Conservation (phyloP, 2,329 filamentous ascomycete genomes). For the Pseudogymnoascus sp. region DNA sequence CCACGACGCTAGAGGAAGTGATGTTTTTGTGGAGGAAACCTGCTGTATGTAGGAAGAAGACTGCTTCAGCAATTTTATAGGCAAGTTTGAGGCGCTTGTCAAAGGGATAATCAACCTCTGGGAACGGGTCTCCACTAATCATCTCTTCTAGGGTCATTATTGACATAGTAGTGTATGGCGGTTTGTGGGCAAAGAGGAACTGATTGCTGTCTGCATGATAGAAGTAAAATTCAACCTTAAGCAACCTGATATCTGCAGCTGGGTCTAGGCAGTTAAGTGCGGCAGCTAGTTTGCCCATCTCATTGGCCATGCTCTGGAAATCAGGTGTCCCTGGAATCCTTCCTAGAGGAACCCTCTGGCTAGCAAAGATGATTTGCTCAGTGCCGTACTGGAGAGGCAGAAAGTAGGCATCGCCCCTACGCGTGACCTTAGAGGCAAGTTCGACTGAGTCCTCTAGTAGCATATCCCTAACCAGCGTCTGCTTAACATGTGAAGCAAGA, state of each 20-base stretch:
- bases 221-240: constrained; percentile 11
- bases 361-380: not conserved
- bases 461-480: not conserved
- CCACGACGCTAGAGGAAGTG: constrained; percentile 7
- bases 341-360: not conserved
- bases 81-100: constrained; percentile 24
- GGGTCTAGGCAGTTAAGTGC: not conserved
- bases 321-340: not conserved
- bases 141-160: constrained; percentile 5
- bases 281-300: not conserved
- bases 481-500: not conserved
- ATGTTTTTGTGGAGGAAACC: constrained; percentile 34
- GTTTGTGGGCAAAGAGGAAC: constrained; percentile 9
- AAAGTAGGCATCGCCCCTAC: not conserved
- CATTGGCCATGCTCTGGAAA: not conserved
- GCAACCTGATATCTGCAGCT: not conserved
- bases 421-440: constrained; percentile 1
- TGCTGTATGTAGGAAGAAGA: constrained; percentile 27
- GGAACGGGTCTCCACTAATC: constrained; percentile 3
- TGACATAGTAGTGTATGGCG: not conserved
- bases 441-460: not conserved
- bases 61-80: constrained; percentile 26
- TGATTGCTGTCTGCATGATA: not conserved
- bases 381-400: not conserved
- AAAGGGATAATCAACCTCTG: constrained; percentile 15